Evolutionary conservation across 2,329 filamentous ascomycete species (phyloP).

Genomic region (Cladosporium sp.): DNA sequence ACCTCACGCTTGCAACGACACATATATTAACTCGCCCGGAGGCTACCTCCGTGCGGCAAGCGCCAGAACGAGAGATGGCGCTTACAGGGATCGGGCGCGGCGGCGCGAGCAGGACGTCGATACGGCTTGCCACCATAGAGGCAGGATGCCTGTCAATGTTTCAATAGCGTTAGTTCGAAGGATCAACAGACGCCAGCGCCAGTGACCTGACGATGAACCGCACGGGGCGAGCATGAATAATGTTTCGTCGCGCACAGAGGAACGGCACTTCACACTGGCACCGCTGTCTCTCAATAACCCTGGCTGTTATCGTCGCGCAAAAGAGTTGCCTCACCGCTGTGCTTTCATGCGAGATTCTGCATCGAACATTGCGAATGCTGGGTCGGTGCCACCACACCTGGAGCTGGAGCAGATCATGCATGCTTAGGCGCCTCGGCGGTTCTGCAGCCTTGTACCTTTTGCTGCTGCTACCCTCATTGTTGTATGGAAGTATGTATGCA

Average conservation of each 20-base stretch:
- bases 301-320: neutral
- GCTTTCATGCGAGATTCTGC: constrained; percentile 17
- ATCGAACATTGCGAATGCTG: constrained; percentile 3
- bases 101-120: constrained; percentile 1
- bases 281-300: neutral
- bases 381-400: constrained; percentile 13
- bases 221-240: neutral
- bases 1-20: constrained; percentile 3
- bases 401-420: constrained; percentile 4
- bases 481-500: neutral
- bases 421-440: constrained; percentile 2
- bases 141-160: constrained; percentile 12
- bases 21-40: constrained; percentile 10
- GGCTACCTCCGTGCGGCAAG: constrained; percentile 15
- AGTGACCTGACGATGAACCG: neutral
- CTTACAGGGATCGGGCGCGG: constrained; percentile 16
- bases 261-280: neutral
- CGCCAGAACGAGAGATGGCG: constrained; percentile 3
- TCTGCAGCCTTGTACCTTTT: constrained; percentile 17
- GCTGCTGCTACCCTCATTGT: constrained; percentile 2
- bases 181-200: constrained; percentile 6
- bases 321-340: constrained; percentile 18
- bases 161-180: constrained; percentile 6
- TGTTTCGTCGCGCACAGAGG: neutral
- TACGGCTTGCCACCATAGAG: neutral